These are phyloP conservation scores for Candida silvicultrix DNA, from an alignment of 805 yeast genomes.

Conservation along the genomic window DNA sequence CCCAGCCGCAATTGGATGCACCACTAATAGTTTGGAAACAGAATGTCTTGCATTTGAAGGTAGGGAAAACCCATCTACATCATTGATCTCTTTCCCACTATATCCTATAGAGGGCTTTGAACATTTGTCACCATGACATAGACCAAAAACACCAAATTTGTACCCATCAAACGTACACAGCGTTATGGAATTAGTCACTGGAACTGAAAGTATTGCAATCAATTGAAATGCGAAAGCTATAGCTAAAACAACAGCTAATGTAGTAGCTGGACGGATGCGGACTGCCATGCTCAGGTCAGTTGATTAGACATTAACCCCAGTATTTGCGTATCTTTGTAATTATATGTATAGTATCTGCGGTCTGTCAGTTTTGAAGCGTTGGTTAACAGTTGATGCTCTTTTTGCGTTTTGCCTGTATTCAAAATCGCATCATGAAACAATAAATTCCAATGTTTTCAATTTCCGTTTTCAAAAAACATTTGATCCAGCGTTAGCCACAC, in stretches of 20 bases:
- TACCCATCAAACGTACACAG: slow-evolving; percentile 44
- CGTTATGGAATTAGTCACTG: slow-evolving; percentile 42
- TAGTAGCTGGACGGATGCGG: slow-evolving; percentile 28
- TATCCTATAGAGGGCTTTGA: slow-evolving; percentile 40
- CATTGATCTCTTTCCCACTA: slow-evolving; percentile 23
- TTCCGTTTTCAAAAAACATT: background rate
- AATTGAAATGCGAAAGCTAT: slow-evolving; percentile 53
- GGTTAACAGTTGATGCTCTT: too few relatives aligned
- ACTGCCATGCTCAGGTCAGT: slow-evolving; percentile 12
- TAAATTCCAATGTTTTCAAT: background rate
- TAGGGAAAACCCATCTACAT: slow-evolving; percentile 35
- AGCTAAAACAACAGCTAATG: slow-evolving; percentile 31
- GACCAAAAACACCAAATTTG: slow-evolving; percentile 67
- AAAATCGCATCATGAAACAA: background rate
- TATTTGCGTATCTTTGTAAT: too few relatives aligned
- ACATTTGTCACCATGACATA: slow-evolving; percentile 40
- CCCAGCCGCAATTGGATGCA: slow-evolving; percentile 60
- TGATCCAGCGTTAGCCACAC: background rate
- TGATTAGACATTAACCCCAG: background rate
- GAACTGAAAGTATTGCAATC: slow-evolving; percentile 54
- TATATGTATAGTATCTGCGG: too few relatives aligned
- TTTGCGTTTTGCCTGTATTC: too few relatives aligned
- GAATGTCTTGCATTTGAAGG: slow-evolving; percentile 57
- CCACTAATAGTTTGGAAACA: slow-evolving; percentile 54
- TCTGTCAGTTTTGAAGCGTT: too few relatives aligned